These are phyloP conservation scores for Collariella sp. DNA, from an alignment of 495 filamentous ascomycete species.

Conservation along the genomic window DNA sequence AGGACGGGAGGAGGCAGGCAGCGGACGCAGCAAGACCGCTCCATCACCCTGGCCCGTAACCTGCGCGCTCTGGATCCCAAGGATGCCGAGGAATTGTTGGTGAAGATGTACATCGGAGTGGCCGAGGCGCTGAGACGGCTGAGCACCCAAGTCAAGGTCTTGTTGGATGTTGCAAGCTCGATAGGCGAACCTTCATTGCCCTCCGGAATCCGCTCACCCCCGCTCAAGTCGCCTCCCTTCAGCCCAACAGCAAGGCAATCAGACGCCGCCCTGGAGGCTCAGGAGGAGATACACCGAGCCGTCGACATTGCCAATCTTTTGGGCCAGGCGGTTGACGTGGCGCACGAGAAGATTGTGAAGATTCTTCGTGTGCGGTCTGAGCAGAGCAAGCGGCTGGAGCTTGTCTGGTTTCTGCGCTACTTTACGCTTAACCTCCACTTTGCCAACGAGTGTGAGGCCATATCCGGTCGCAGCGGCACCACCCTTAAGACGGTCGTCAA, in stretches of 20 bases:
- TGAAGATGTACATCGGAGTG: conserved; percentile 74
- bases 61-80: conserved; percentile 73
- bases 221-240: conserved; percentile 40
- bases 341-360: conserved; percentile 85
- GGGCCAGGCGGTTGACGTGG: conserved; percentile 86
- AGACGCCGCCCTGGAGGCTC: conserved; percentile 36
- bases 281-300: conserved; percentile 75
- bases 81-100: conserved; percentile 79
- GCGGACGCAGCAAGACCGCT: conserved; percentile 78
- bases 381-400: conserved; percentile 61
- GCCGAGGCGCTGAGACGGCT: conserved; percentile 79
- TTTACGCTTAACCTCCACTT: conserved; percentile 91
- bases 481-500: conserved; percentile 83
- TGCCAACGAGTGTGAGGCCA: conserved; percentile 92
- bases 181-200: conserved; percentile 37
- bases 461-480: conserved; percentile 79
- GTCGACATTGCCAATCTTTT: conserved; percentile 92
- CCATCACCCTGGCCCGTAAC: conserved; percentile 81
- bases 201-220: conserved; percentile 37
- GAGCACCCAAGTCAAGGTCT: conserved; percentile 83
- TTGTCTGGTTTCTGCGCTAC: conserved; percentile 78
- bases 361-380: conserved; percentile 86
- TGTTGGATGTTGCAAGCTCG: conserved; percentile 89
- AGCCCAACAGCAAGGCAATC: conserved; percentile 37
- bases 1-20: conserved; percentile 58